phyloP scores from a whole-genome alignment of 129 eudicot genomes.

The Ambrosia trifida region DNA sequence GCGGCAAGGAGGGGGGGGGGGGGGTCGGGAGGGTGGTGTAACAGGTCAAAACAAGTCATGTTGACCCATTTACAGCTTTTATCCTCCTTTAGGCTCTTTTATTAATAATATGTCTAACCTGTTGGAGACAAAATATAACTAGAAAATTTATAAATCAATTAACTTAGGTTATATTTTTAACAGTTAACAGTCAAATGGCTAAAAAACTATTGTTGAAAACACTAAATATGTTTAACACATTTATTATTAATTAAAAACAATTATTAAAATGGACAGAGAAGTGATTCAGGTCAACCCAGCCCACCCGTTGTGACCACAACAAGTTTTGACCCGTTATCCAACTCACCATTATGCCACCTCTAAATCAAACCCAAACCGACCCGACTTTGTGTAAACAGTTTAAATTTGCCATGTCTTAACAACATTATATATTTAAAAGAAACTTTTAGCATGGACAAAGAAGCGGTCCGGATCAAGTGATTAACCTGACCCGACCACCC shows the following conservation, averaged over 20 bases:
- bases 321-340: background rate
- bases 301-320: background rate
- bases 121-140: no score
- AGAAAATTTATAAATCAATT: no score
- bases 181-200: no score
- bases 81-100: background rate
- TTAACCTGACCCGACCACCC: no score
- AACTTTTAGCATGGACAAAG: no score
- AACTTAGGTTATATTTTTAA: no score
- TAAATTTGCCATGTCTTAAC: no score
- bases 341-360: background rate
- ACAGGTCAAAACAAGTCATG: background rate
- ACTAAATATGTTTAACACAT: background rate
- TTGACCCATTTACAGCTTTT: background rate
- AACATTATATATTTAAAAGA: no score
- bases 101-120: no score
- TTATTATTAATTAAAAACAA: background rate
- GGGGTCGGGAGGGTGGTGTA: background rate
- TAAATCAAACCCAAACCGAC: background rate
- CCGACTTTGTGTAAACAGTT: no score
- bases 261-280: background rate
- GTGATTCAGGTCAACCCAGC: background rate
- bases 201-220: no score
- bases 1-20: background rate
- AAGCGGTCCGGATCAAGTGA: no score